These are phyloP conservation scores for Trichophyton simii DNA, from an alignment of 2,329 filamentous ascomycete genomes.

Conservation along the genomic window DNA sequence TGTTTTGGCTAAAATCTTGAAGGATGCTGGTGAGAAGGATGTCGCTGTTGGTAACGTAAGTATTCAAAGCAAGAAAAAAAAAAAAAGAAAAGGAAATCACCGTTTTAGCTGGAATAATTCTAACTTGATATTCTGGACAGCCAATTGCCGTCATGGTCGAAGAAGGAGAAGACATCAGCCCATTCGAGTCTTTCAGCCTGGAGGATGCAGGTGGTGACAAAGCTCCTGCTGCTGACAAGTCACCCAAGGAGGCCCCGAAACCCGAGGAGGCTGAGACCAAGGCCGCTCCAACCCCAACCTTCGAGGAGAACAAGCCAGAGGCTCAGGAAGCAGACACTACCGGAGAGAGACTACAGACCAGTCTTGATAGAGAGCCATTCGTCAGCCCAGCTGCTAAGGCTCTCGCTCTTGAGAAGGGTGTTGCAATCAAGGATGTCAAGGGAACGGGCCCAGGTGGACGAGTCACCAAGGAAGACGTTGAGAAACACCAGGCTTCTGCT, in stretches of 20 bases:
- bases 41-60: slow-evolving; percentile 86
- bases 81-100: neutral
- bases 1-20: slow-evolving; percentile 85
- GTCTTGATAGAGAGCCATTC: slow-evolving; percentile 69
- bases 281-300: slow-evolving; percentile 51
- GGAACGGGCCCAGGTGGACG: slow-evolving; percentile 74
- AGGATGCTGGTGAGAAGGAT: slow-evolving; percentile 88
- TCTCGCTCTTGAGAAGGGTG: slow-evolving; percentile 71
- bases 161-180: slow-evolving; percentile 71
- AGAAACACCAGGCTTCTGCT: slow-evolving; percentile 59
- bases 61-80: slow-evolving; percentile 17
- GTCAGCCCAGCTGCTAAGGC: slow-evolving; percentile 62
- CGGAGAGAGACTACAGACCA: slow-evolving; percentile 65
- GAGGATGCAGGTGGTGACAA: slow-evolving; percentile 84
- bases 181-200: slow-evolving; percentile 78
- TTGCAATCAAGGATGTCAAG: slow-evolving; percentile 67
- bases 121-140: slow-evolving; percentile 35
- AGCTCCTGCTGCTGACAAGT: slow-evolving; percentile 51
- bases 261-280: slow-evolving; percentile 36
- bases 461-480: slow-evolving; percentile 84
- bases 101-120: neutral
- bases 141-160: slow-evolving; percentile 93
- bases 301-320: slow-evolving; percentile 37
- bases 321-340: slow-evolving; percentile 51
- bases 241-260: slow-evolving; percentile 46